Base-by-base conservation (phyloP, 129 eudicot genomes). In the Lactuca sativa region DNA sequence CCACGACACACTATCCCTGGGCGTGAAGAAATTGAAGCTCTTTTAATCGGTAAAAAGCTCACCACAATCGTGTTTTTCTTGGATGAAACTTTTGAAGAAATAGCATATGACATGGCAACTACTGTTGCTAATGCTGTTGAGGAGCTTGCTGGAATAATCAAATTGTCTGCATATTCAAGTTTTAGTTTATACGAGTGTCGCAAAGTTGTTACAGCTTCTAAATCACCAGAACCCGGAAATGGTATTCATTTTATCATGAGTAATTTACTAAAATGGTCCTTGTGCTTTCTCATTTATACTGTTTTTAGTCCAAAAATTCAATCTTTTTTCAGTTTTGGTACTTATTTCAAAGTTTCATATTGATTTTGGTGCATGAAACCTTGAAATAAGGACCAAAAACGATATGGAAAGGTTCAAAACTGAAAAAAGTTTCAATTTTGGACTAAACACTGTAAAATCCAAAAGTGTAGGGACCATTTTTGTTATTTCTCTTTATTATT, bases 81-180 rank as follows among this genome's bases (percentile, higher is more conserved):
- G 96, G 99, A 95, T 81, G 99, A 95, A 77, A 90, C 99, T 18
- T 95, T 95, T 71, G 97, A 95, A 75, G 97, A 95, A 76, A 95
- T 95, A 59, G 73, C 95, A 47, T 95, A 90, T 67, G 97, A 87
- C 82, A 95, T 95, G 99, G 78, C 99, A 16, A 95, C 99, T 47
- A 95, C 99, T 56, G 97, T 95, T 37, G 92, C 85, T 61, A 95
- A 95, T 86, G 96, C 96, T 30, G 89, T 95, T 55, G 99, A 95
- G 95, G 99, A 90, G 77, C 91, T 95, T 71, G 96, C 99, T 16
- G 99, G 96, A 48, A 82, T 95, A 69, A 95, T 95, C 71, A 95
- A 95, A 66, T 75, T 95, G 82, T 80, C 96, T 33, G 80, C 95
- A 14, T 81, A 85, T 79, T 82, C 96, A 68, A 95, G 99, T 82